Base-by-base conservation (phyloP, 2,329 filamentous ascomycete genomes). In the Stylonectria norvegica region DNA sequence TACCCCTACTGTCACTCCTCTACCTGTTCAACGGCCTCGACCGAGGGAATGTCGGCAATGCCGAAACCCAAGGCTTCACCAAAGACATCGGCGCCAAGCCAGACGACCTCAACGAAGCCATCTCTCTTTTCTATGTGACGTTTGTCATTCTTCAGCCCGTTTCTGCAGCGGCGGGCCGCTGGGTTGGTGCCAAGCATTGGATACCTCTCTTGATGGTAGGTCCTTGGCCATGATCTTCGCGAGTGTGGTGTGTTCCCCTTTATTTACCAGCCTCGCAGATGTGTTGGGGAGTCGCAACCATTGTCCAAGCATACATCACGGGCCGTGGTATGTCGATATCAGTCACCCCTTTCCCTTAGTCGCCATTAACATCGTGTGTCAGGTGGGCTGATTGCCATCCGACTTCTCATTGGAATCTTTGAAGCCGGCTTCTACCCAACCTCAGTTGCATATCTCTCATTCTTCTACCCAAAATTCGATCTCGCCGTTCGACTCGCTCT, bases 21-120 rank as follows among this genome's bases (percentile, higher is more conserved):
- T 69, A 68, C 31, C 53, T 69, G 3, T 65, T 67, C 45, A 69
- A 69, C 40, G 63, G 64, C 2, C 57, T 69, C 2, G 66, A 69
- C 43, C 59, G 65, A 20, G 58, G 63, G 16, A 69, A 69, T 19
- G 56, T 69, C 20, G 67, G 66, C 19, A 69, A 69, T 43, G 66
- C 67, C 5, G 61, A 66, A 42, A 61, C 65, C 4, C 52, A 65
- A 54, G 54, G 55, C 18, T 57, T 57, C 43, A 57, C 55, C 9
- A 45, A 15, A 27, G 55, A 57, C 19, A 57, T 57, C 36, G 52
- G 50, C 10, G 55, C 55, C 10, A 39, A 53, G 14, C 47, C 55
- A 10, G 54, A 57, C 32, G 52, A 57, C 16, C 48, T 57, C 4
- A 57, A 57, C 22, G 43, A 57, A 37, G 55, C 55, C 5, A 54